Percentiles rank a stretch among this genome's conserved stretches.
phyloP scores from a whole-genome alignment of 495 filamentous ascomycete genomes.

The Hyphodiscus hymeniophilus region DNA sequence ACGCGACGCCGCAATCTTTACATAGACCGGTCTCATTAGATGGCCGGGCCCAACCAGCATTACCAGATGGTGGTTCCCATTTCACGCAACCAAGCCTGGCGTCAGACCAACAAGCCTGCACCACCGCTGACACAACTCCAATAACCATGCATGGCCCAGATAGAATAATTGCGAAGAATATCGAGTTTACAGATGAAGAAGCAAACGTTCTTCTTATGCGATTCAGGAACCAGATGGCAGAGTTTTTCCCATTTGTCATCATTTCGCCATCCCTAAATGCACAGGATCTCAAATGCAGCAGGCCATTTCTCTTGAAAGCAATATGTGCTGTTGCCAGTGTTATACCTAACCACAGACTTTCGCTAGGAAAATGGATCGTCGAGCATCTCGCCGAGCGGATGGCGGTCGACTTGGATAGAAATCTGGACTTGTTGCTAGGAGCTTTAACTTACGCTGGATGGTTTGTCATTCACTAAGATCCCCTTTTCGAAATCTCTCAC shows the following conservation, averaged over 20 bases:
- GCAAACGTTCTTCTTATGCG: not conserved
- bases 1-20: no score
- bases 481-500: not conserved
- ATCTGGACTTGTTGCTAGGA: conserved; percentile 11
- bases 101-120: not conserved
- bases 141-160: no score
- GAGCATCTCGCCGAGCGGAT: conserved; percentile 3
- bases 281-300: not conserved
- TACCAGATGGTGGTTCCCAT: no score
- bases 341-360: not conserved
- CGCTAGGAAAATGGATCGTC: conserved; percentile 4
- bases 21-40: no score
- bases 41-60: no score
- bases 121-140: not conserved
- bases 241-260: conserved; percentile 14
- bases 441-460: conserved; percentile 6
- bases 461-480: not conserved
- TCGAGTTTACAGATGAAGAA: not conserved
- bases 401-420: conserved; percentile 4
- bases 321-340: conserved; percentile 10
- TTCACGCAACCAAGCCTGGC: not conserved
- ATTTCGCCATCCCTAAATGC: conserved; percentile 1
- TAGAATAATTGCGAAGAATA: not conserved
- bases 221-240: conserved; percentile 10
- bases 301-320: conserved; percentile 9